These are phyloP conservation scores for Apophysomyces elegans DNA, from an alignment of 371 early-diverging fungal species.

Conservation along the genomic window DNA sequence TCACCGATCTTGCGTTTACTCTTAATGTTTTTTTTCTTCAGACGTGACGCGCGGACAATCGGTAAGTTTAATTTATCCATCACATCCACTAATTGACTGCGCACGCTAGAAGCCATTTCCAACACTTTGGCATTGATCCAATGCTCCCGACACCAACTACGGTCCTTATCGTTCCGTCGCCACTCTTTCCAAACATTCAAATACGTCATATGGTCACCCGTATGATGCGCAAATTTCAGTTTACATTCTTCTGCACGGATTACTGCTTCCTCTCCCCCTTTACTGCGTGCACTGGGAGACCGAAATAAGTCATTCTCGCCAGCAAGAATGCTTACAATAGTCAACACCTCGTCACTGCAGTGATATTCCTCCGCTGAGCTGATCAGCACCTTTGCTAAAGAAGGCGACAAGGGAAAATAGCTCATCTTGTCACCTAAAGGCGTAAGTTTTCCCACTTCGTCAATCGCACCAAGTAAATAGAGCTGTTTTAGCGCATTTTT, in stretches of 20 bases:
- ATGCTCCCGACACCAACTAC: constrained; percentile 89
- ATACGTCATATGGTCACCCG: constrained; percentile 93
- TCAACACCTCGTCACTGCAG: constrained; percentile 53
- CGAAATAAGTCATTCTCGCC: constrained; percentile 89
- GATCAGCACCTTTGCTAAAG: constrained; percentile 88
- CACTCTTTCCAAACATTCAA: constrained; percentile 90
- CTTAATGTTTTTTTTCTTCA: constrained; percentile 23
- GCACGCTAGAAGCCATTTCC: constrained; percentile 84
- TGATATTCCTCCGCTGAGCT: constrained; percentile 53
- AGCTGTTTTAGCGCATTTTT: constrained; percentile 89
- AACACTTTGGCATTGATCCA: constrained; percentile 87
- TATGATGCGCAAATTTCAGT: constrained; percentile 62
- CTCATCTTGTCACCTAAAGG: constrained; percentile 94
- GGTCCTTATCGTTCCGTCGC: constrained; percentile 76
- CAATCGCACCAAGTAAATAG: constrained; percentile 95
- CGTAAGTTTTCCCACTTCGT: constrained; percentile 88
- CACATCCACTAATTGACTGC: constrained; percentile 86
- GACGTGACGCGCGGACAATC: constrained; percentile 37
- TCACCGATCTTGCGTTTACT: constrained; percentile 25
- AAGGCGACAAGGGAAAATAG: constrained; percentile 94
- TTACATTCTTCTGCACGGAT: constrained; percentile 83
- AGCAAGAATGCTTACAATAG: constrained; percentile 75
- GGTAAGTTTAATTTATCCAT: constrained; percentile 83
- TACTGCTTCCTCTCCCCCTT: constrained; percentile 70
- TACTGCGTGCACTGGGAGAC: constrained; percentile 44